Base-by-base conservation (phyloP, 805 yeast species). In the Metschnikowia drakensbergensis region DNA sequence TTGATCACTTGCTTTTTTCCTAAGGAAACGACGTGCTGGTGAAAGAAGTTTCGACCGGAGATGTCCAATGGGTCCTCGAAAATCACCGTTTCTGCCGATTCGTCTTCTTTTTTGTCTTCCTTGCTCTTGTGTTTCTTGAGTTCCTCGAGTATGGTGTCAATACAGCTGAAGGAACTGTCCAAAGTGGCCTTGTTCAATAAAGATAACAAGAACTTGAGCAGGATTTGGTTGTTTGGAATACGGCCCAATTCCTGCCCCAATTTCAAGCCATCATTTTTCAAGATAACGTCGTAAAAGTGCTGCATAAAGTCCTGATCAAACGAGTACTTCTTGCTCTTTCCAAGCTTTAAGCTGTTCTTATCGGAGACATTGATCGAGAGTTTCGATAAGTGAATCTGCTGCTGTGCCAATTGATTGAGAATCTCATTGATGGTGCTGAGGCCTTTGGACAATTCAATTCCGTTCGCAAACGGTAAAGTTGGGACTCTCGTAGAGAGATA, bases 21-120 rank as follows among this genome's bases (percentile, higher is more conserved):
- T 48, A 86, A 74, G 6, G 86, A 79, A 47, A 91, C 83, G 25
- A 91, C 82, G 58, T 84, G 86, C 54, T 88, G 88, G 63, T 91
- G 98, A 58, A 91, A 79, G 59, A 91, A 84, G 62, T 87, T 91
- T 55, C 97, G 76, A 13, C 88, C 88, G 47, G 85, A 82, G 38
- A 91, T 81, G 58, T 90, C 97, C 6, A 81, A 69, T 0, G 82
- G 73, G 56, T 88, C 60, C 8, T 13, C 22, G 31, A 57, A 42
- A n/a, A 34, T 7, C 32, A 26, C 6, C 4, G 32, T 8, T 30
- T 48, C 44, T 10, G 33, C 37, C 13, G 49, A 2, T 9, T 7
- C 30, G 5, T 30, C 17, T 22, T 8, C 11, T 7, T 11, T 9
- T 23, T 13, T 10, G 7, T 17, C 26, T 3, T 48, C 39, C 3